Evolutionary conservation across 2,329 filamentous ascomycete species (phyloP), one percentile per base, ranked within the genome.

Genomic region (Aspergillus uvarum): DNA sequence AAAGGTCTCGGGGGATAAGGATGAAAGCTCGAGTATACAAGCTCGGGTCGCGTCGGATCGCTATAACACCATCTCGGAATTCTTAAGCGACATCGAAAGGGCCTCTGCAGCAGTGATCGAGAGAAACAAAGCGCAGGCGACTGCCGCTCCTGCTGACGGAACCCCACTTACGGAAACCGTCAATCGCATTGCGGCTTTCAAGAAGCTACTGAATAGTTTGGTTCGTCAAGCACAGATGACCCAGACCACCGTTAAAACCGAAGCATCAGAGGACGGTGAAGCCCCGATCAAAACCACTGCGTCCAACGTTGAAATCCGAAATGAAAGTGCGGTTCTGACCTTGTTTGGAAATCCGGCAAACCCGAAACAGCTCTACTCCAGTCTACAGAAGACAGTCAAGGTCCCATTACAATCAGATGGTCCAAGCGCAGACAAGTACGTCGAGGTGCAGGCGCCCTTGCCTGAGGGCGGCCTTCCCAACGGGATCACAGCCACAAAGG

Each of bases 301-400:
- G 16, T 61, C 65, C 19, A 66, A 68, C n/a, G 76, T 79, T 53
- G 79, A 77, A 47, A 75, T 76, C 51, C 70, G 80, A 65, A 74
- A 83, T 65, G 76, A 83, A 58, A 83, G 80, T 63, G 79, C 87
- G 16, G 88, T 94, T 5, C 80, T 97, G 59, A 94, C 91, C 0
- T 80, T 96, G 1, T 88, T 87, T 66, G 92, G 91, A 57, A 89
- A 87, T 66, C 89, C 89, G 47, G 87, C 88, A 1, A 87, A 87
- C 50, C 84, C 90, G 38, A 89, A 87, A 67, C 90, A 94, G 61
- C 80, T 97, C 4, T 97, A 95, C 73, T 96, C 94, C 4, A 96
- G 93, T 74, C 80, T 96, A 53, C 90, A 89, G 65, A 81, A 84
- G 57, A 73, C 75, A 1, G 66, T 72, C 49, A 71, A 71, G 42